phyloP scores from a whole-genome alignment of 768 basidiomycete genomes.

The Gymnopilus junonius region DNA sequence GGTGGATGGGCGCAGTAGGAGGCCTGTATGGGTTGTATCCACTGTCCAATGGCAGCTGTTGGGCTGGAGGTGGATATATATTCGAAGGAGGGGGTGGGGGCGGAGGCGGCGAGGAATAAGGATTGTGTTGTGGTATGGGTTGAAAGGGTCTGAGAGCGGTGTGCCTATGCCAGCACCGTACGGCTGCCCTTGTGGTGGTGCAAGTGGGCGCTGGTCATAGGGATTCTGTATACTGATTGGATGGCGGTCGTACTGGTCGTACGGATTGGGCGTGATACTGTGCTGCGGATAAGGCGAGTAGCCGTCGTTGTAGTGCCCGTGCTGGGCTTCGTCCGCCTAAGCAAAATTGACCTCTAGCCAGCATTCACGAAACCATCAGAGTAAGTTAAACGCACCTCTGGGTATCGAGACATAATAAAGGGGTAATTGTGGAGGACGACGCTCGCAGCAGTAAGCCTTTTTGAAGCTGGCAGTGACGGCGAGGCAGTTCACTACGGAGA shows the following conservation, averaged over 20 bases:
- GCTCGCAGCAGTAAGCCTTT: neutral
- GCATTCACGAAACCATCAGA: neutral
- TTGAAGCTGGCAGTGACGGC: neutral
- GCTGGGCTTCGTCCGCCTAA: constrained; percentile 69
- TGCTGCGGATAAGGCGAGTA: constrained; percentile 52
- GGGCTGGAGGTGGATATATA: constrained; percentile 14
- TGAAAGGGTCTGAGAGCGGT: constrained; percentile 44
- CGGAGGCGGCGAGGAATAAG: constrained; percentile 28
- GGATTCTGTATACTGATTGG: constrained; percentile 19
- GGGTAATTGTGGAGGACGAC: neutral
- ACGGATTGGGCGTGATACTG: constrained; percentile 38
- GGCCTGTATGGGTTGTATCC: constrained; percentile 17
- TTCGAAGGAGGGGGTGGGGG: constrained; percentile 26
- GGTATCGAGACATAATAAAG: constrained; percentile 37
- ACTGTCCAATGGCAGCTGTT: constrained; percentile 6
- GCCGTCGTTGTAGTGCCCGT: constrained; percentile 68
- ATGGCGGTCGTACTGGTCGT: constrained; percentile 35
- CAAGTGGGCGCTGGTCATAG: constrained; percentile 15
- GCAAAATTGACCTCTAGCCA: neutral
- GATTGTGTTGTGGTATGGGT: constrained; percentile 34
- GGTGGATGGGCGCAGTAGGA: constrained; percentile 17
- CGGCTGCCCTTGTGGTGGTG: neutral
- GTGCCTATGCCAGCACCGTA: constrained; percentile 11
- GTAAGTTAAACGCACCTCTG: constrained; percentile 28
- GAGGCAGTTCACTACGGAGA: constrained; percentile 1